A percentile compares a stretch with the other conserved stretches of the same genome.
These are phyloP conservation scores for Daldinia vernicosa DNA, from an alignment of 495 filamentous ascomycete species.

Conservation along the genomic window DNA sequence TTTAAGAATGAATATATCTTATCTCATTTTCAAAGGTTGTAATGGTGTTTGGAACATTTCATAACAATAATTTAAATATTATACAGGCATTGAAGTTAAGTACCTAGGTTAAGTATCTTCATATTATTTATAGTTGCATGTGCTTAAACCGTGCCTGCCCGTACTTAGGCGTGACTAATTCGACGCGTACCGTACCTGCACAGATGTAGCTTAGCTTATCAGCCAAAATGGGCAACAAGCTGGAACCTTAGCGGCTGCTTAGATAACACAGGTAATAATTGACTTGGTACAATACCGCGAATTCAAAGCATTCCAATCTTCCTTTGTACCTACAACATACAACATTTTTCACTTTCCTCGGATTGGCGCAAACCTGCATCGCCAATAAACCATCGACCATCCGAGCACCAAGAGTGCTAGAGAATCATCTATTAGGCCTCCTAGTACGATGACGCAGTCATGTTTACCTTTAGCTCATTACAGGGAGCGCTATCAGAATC, in stretches of 20 bases:
- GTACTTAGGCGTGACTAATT: background rate
- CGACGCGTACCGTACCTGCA: background rate
- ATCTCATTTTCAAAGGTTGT: too few species aligned
- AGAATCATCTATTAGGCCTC: background rate
- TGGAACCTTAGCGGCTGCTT: background rate
- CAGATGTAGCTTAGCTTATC: too few species aligned
- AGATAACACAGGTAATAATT: conserved; percentile 1
- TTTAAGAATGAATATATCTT: too few species aligned
- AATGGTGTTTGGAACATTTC: too few species aligned
- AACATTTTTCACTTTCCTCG: conserved; percentile 1
- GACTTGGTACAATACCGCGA: background rate
- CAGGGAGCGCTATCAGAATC: conserved; percentile 90
- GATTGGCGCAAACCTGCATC: background rate
- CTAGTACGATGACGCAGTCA: conserved; percentile 53
- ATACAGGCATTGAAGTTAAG: too few species aligned
- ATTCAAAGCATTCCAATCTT: conserved; percentile 5
- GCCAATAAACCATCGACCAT: background rate
- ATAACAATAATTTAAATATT: too few species aligned
- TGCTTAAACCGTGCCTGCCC: too few species aligned
- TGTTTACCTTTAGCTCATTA: conserved; percentile 96
- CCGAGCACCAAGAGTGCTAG: conserved; percentile 1
- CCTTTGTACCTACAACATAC: background rate
- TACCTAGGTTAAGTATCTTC: too few species aligned
- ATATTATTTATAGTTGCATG: too few species aligned
- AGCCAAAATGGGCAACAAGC: background rate